phyloP scores from a whole-genome alignment of 495 filamentous ascomycete species.

The Staphylotrichum tortipilum region DNA sequence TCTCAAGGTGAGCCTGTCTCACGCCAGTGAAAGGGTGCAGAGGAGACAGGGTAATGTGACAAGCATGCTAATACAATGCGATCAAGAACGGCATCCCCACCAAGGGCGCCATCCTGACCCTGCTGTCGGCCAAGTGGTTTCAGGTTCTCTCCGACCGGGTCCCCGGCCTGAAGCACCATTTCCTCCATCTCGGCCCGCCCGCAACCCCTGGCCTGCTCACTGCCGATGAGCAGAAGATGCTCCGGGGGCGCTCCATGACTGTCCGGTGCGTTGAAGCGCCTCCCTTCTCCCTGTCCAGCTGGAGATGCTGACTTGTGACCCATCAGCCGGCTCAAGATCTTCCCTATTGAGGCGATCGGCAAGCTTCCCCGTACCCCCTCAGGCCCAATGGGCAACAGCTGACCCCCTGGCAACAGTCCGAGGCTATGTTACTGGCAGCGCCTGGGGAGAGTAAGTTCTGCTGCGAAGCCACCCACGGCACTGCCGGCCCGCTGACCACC shows the following conservation, averaged over 20 bases:
- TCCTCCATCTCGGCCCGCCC: constrained; percentile 62
- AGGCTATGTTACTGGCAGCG: constrained; percentile 89
- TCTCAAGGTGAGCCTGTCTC: constrained; percentile 32
- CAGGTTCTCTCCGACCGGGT: constrained; percentile 54
- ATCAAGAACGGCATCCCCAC: constrained; percentile 64
- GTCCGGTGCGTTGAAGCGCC: constrained; percentile 36
- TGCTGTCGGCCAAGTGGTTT: constrained; percentile 83
- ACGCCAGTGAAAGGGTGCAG: no score
- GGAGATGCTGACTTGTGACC: not conserved
- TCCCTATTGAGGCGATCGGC: constrained; percentile 71
- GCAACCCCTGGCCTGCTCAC: constrained; percentile 36
- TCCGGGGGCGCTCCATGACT: constrained; percentile 70
- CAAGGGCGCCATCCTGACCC: constrained; percentile 79
- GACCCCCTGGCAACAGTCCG: constrained; percentile 43
- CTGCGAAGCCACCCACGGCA: not conserved
- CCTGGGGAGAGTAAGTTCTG: constrained; percentile 58
- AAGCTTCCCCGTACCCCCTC: not conserved
- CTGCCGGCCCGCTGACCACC: not conserved
- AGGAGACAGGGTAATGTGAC: no score
- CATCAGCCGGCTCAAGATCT: constrained; percentile 54
- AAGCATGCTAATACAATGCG: not conserved
- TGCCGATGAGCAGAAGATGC: constrained; percentile 36
- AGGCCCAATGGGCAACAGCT: not conserved
- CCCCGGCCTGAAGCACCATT: constrained; percentile 66
- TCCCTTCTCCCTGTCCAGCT: no score